phyloP scores from a whole-genome alignment of 805 yeast genomes.

The Nadsonia fulvescens region DNA sequence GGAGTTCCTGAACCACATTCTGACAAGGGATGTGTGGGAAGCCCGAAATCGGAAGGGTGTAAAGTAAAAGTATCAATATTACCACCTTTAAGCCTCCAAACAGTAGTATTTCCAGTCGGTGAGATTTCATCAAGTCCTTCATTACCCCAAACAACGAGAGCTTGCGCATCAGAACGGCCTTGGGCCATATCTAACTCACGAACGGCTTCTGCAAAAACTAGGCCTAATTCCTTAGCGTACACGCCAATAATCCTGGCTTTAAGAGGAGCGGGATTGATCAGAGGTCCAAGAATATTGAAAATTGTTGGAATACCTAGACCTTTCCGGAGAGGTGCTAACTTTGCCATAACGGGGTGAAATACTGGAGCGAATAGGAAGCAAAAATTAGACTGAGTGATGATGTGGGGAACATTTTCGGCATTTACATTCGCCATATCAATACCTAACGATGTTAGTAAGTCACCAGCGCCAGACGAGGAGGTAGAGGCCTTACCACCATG shows the following conservation, averaged over 20 bases:
- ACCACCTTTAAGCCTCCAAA: conserved; percentile 48
- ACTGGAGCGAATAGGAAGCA: conserved; percentile 82
- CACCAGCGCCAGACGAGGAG: conserved; percentile 87
- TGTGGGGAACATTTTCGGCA: conserved; percentile 37
- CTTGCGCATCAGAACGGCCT: conserved; percentile 24
- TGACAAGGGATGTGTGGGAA: conserved; percentile 50
- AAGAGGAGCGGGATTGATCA: conserved; percentile 75
- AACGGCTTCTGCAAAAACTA: conserved; percentile 70
- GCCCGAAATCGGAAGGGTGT: conserved; percentile 62
- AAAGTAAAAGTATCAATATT: conserved; percentile 15
- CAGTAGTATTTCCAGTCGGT: conserved; percentile 64
- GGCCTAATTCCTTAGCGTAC: conserved; percentile 60
- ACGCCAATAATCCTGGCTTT: conserved; percentile 81
- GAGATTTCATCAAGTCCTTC: conserved; percentile 88
- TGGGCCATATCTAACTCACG: conserved; percentile 35
- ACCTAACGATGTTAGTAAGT: conserved; percentile 63
- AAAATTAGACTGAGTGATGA: conserved; percentile 29
- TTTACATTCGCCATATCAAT: conserved; percentile 62
- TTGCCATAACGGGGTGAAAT: conserved; percentile 82
- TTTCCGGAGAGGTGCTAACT: conserved; percentile 62
- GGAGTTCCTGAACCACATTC: conserved; percentile 78
- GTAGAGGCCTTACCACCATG: conserved; percentile 98
- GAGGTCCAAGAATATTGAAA: conserved; percentile 86
- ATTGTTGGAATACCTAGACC: conserved; percentile 79
- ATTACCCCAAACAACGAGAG: conserved; percentile 86